Base-by-base conservation (phyloP, 2,329 filamentous ascomycete genomes). In the Magnaporthales sp. region DNA sequence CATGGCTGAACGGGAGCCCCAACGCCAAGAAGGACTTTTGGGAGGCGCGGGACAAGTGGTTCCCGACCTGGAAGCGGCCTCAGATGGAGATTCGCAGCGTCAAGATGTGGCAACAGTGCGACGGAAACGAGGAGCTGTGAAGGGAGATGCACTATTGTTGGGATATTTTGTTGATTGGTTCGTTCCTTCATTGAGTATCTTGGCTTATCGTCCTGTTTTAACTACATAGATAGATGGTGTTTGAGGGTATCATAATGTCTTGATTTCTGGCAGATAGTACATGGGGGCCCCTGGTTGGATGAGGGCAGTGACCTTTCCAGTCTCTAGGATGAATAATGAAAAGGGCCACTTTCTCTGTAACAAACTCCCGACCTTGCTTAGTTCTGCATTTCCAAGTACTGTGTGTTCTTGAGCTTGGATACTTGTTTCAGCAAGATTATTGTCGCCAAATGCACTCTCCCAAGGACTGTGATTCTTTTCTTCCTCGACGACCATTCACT, bases 11-110 rank as follows among this genome's bases (percentile, higher is more conserved):
- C 74, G 79, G 75, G 19, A 89, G 86, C 65, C 76, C 81, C 1
- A 89, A 84, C 11, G 91, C 91, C 8, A 86, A 83, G 76, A 86
- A 84, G 72, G 91, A 94, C 74, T 96, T 96, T 75, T 95, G 91
- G 91, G 79, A 88, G 22, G 83, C 86, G 0, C 83, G 84, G 62
- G 79, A 86, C 66, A 70, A 79, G 30, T 94, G 91, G 91, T 78
- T 83, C 61, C 85, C 89, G 4, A 92, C 90, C 0, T 93, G 91
- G 91, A 84, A 83, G 67, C 80, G 83, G 70, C 89, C 88, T 1
- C 82, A 86, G 72, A 84, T 93, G 82, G 82, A 89, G 74, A 78
- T 94, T 29, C 88, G 84, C 74, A 87, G 84, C 70, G 90, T 94
- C 26, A 80, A 85, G 68, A 91, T 92, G 81, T 84, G 83, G 86